Evolutionary conservation across 2,329 filamentous ascomycete genomes (phyloP).

Genomic region (Coniochaeta sp.): DNA sequence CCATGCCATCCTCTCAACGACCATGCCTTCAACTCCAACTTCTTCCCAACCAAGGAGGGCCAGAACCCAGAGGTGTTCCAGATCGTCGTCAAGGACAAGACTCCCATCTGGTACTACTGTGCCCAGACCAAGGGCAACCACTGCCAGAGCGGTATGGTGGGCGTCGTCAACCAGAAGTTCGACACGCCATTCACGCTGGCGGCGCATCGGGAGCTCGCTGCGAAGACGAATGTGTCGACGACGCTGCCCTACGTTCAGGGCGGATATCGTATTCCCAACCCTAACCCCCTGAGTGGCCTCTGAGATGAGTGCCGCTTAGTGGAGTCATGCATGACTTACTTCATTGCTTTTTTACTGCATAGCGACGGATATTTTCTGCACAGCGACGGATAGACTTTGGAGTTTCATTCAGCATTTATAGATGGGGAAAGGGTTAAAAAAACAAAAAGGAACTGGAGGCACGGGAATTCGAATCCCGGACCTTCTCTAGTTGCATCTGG

Average conservation of each 20-base stretch:
- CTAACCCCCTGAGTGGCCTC: constrained; percentile 32
- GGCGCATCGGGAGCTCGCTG: constrained; percentile 27
- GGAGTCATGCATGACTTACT: background rate
- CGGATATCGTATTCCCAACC: constrained; percentile 29
- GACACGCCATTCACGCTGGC: constrained; percentile 27
- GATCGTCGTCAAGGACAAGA: constrained; percentile 30
- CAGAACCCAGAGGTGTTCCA: constrained; percentile 35
- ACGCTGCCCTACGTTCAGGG: constrained; percentile 25
- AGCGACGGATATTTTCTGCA: background rate
- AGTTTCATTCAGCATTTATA: background rate
- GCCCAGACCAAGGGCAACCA: constrained; percentile 31
- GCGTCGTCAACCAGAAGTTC: constrained; percentile 41
- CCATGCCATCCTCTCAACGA: constrained; percentile 32
- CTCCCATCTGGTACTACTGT: constrained; percentile 38
- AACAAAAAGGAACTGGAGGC: background rate
- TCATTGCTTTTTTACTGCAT: background rate
- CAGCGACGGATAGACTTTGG: background rate
- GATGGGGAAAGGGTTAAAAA: background rate
- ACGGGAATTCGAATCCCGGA: background rate
- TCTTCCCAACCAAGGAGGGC: constrained; percentile 28
- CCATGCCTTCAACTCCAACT: constrained; percentile 35
- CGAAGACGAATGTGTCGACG: constrained; percentile 18
- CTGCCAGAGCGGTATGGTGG: constrained; percentile 42
- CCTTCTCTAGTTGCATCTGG: background rate
- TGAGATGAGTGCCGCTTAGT: constrained; percentile 7